Evolutionary conservation across 2,329 filamentous ascomycete genomes (phyloP).

Genomic region (Monilinia polystroma): DNA sequence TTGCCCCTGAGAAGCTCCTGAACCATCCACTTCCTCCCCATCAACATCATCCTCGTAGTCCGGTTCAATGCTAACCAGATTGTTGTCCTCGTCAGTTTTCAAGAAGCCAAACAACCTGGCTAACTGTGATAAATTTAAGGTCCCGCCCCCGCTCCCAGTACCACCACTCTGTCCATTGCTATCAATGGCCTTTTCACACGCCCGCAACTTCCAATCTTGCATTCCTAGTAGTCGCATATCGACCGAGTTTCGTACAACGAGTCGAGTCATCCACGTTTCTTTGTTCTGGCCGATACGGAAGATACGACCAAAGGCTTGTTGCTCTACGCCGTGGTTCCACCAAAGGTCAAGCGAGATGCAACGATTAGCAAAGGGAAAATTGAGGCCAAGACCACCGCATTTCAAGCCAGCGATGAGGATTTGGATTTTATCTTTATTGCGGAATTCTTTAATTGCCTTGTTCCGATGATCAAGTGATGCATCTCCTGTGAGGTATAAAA

Average conservation of each 20-base stretch:
- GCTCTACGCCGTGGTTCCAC: conserved; percentile 48
- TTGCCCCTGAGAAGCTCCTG: background rate
- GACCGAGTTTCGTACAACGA: conserved; percentile 56
- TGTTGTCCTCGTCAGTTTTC: conserved; percentile 42
- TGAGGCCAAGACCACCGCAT: conserved; percentile 54
- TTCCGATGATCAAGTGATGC: conserved; percentile 47
- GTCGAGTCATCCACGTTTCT: conserved; percentile 56
- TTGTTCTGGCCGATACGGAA: conserved; percentile 64
- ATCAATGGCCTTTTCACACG: conserved; percentile 43
- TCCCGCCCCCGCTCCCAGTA: conserved; percentile 27
- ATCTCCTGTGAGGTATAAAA: conserved; percentile 47
- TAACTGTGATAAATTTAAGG: conserved; percentile 42
- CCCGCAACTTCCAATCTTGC: conserved; percentile 55
- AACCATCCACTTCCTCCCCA: background rate
- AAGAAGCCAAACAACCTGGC: conserved; percentile 49
- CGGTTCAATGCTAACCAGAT: conserved; percentile 30
- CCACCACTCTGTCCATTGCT: conserved; percentile 22
- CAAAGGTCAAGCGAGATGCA: conserved; percentile 45
- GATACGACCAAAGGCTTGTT: conserved; percentile 62
- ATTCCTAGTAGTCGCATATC: conserved; percentile 57
- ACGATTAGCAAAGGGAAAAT: conserved; percentile 55
- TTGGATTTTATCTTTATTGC: conserved; percentile 40
- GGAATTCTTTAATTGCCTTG: conserved; percentile 49
- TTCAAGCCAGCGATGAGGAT: conserved; percentile 57
- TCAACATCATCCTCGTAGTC: conserved; percentile 33